Evolutionary conservation across 2,329 filamentous ascomycete species (phyloP), one percentile per base, ranked within the genome.

Genomic region (Cladophialophora bantiana): DNA sequence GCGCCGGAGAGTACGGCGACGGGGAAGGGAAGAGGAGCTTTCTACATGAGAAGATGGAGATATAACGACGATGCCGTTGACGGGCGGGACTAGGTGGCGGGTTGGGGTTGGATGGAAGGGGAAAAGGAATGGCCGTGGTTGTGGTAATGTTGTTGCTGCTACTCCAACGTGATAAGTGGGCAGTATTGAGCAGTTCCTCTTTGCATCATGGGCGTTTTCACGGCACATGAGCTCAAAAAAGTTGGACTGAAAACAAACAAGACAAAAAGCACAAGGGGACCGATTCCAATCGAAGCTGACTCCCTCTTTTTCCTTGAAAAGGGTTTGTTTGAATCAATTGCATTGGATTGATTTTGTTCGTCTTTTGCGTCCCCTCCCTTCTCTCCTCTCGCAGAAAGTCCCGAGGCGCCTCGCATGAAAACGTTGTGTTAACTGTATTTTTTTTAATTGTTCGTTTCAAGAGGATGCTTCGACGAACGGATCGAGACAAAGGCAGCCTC

Each of bases 1-100:
- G 89, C n/a, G 92, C 92, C 26, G 86, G 86, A 0, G 88, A 88
- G 62, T 98, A 97, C 76, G 77, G 76, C 48, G 80, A 79, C 20
- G 85, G 84, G 1, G 77, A 79, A 31, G 84, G 83, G 1, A 84
- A 83, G 18, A 85, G 80, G 76, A 76, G 75, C 68, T 89, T 83
- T 79, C 86, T 84, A 76, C 88, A 89, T 77, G 77, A 84, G 73
- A 81, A 74, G 58, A 71, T 89, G 69, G 74, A 80, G 36, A 40
- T 59, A 26, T 70, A 42, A 63, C 4, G 7, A 26, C 45, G 6
- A 5, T 45, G 40, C 3, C 26, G 26, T 18, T 7, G 7, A 45
- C 36, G 36, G 36, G 13, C 4, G 40, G 40, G 40, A n/a, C 18
- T 15, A 20, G 15, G 40, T 45, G 5, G 12, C 12, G 7, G 42